Evolutionary conservation across 495 filamentous ascomycete genomes (phyloP).

Genomic region (Lepraria neglecta): DNA sequence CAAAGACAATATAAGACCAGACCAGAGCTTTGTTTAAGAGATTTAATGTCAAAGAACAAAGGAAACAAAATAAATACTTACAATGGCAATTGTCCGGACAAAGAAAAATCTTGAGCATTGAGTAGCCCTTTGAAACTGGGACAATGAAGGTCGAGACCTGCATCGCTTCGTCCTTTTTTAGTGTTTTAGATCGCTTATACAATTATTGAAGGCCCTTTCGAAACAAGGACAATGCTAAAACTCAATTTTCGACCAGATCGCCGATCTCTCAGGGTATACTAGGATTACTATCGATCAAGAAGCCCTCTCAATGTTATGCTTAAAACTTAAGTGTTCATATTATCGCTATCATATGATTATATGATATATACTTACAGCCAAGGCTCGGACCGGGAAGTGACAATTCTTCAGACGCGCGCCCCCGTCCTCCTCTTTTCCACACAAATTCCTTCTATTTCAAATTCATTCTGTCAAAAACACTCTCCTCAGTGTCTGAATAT

Average conservation of each 20-base stretch:
- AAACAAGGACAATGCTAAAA: neutral
- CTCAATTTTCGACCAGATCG: neutral
- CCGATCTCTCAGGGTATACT: neutral
- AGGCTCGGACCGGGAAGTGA: no score
- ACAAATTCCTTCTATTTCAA: no score
- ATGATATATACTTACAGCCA: no score
- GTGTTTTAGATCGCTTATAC: neutral
- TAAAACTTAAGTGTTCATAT: no score
- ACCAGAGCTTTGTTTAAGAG: neutral
- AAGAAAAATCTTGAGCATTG: neutral
- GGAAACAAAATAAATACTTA: neutral
- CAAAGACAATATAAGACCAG: neutral
- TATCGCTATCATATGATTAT: no score
- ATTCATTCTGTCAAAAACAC: no score
- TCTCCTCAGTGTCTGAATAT: no score
- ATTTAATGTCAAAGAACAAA: neutral
- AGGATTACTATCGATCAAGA: neutral
- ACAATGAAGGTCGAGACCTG: neutral
- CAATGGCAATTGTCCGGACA: conserved; percentile 6
- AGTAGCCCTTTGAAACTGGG: neutral
- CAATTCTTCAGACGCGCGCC: no score
- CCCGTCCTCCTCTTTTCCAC: no score
- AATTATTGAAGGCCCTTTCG: neutral
- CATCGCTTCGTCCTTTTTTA: neutral
- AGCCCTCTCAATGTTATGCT: neutral